Evolutionary conservation across 2,329 filamentous ascomycete genomes (phyloP), one percentile per base, ranked within the genome.

Genomic region (Thelonectria olida): DNA sequence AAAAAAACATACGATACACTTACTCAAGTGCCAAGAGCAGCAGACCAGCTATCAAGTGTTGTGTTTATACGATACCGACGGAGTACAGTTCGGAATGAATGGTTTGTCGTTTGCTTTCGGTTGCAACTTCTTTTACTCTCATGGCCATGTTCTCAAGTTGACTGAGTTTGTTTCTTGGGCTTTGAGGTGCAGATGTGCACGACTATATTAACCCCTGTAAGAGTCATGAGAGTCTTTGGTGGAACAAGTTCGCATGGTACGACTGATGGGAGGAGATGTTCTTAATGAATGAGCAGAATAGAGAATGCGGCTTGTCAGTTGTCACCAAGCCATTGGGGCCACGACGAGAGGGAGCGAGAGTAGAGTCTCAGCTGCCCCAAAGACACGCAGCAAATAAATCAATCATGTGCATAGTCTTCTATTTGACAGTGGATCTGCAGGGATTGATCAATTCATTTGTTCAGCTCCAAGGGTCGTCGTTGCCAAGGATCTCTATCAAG

Each of bases 1-100:
- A 20, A 20, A 50, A 58, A 53, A 59, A 54, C 57, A 34, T 60
- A 55, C 57, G 57, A 55, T 47, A 31, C 51, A 55, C 51, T 60
- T 38, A 45, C 45, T 51, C 41, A 49, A 53, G 19, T 27, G 50
- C 42, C 56, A 54, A 49, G 31, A 12, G 47, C 4, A 28, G 13
- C 3, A 31, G 9, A 12, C 34, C n/a, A n/a, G n/a, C 8, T 8
- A 17, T 17, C 15, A n/a, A 39, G 36, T 34, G 31, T 10, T 49
- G 15, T 15, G 8, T 52, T 41, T n/a, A n/a, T n/a, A n/a, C n/a
- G n/a, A n/a, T n/a, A n/a, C n/a, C n/a, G n/a, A n/a, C n/a, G n/a
- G n/a, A 15, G 15, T 19, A 23, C 5, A 31, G 31, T 2, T 34
- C 4, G 2, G 13, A 15, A 10, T 34, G 8, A 27, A 15, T 34